phyloP scores from a whole-genome alignment of 2,329 filamentous ascomycete species.

The Davidsoniella virescens region DNA sequence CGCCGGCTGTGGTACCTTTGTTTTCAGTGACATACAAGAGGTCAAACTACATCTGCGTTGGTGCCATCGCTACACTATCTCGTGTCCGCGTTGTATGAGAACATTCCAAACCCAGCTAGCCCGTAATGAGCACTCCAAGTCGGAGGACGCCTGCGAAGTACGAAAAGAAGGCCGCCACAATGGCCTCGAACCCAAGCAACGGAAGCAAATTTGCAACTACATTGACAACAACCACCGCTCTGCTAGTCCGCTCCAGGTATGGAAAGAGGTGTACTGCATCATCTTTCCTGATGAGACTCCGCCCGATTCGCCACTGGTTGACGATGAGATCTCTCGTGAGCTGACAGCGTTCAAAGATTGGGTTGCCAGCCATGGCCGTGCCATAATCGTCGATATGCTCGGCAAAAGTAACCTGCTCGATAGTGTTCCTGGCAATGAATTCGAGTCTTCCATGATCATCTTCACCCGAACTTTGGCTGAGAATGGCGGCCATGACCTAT shows the following conservation, averaged over 20 bases:
- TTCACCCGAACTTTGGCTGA: constrained; percentile 4
- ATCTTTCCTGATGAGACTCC: neutral
- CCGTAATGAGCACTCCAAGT: constrained; percentile 7
- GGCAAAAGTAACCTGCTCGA: neutral
- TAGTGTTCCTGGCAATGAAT: neutral
- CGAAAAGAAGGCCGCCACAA: constrained; percentile 1
- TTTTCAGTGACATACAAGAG: constrained; percentile 6
- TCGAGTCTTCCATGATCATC: neutral
- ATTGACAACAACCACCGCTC: neutral
- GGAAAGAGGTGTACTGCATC: constrained; percentile 5
- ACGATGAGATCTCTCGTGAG: neutral
- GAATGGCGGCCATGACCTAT: neutral
- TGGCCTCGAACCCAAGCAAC: neutral
- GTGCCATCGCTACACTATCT: constrained; percentile 11
- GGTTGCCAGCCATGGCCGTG: neutral
- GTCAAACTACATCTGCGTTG: constrained; percentile 7
- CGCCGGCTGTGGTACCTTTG: constrained; percentile 8
- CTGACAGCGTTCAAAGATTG: constrained; percentile 6
- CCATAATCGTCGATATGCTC: neutral
- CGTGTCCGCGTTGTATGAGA: constrained; percentile 9
- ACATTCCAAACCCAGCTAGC: constrained; percentile 5
- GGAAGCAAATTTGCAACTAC: constrained; percentile 2
- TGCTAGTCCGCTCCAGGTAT: neutral
- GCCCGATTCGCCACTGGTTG: neutral
- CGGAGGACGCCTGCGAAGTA: constrained; percentile 7